Conservation (phyloP, 106 monocot genomes). For the Alisma plantagoaquatica region DNA sequence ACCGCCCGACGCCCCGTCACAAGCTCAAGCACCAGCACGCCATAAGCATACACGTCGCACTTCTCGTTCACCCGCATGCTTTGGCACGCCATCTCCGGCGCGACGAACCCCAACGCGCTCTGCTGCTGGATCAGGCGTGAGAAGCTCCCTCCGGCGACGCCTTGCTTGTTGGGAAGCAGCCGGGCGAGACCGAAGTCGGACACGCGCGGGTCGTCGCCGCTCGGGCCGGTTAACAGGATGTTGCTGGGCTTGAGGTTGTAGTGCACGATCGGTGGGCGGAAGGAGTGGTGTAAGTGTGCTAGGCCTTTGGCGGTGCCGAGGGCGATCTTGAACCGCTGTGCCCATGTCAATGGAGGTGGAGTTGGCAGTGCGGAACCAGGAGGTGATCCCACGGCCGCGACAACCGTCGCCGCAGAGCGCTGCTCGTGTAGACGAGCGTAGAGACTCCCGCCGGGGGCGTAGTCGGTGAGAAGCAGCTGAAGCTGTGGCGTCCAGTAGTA, state of each 20-base stretch:
- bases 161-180: slow-evolving; percentile 52
- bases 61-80: slow-evolving; percentile 75
- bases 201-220: slow-evolving; percentile 26
- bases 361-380: no score
- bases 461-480: slow-evolving; percentile 74
- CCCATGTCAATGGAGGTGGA: slow-evolving; percentile 40
- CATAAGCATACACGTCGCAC: slow-evolving; percentile 79
- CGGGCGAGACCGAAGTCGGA: slow-evolving; percentile 75
- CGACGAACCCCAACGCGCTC: slow-evolving; percentile 58
- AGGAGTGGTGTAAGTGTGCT: slow-evolving; percentile 67
- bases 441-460: slow-evolving; percentile 48
- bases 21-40: slow-evolving; percentile 65
- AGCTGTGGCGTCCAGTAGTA: slow-evolving; percentile 93
- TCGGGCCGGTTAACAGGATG: slow-evolving; percentile 59
- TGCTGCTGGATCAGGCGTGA: no score
- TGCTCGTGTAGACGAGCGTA: slow-evolving; percentile 43
- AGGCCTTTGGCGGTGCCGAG: slow-evolving; percentile 60
- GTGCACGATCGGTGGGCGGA: slow-evolving; percentile 75
- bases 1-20: slow-evolving; percentile 69
- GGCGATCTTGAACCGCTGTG: slow-evolving; percentile 56
- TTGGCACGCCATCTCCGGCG: slow-evolving; percentile 79
- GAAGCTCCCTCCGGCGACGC: no score
- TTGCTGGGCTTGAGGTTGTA: slow-evolving; percentile 86
- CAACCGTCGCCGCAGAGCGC: neutral
- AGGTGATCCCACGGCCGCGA: no score